Evolutionary conservation across 495 filamentous ascomycete genomes (phyloP), one percentile per base, ranked within the genome.

Genomic region (Collariella sp.): DNA sequence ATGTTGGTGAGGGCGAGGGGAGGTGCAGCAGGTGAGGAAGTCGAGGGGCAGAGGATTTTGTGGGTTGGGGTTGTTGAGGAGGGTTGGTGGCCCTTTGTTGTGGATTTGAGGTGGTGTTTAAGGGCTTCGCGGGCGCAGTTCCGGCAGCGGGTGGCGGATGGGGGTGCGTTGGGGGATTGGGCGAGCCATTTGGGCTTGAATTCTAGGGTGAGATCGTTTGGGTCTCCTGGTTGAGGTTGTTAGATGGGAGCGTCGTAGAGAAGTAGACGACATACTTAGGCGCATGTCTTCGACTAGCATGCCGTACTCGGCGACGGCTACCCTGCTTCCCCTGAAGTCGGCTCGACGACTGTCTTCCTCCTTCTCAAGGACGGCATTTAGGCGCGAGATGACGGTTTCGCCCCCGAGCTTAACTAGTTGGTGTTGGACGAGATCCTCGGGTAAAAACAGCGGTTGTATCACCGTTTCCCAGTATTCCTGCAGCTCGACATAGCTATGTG

Each of bases 161-260:
- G 6, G 1, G 89, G 90, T 0, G 91, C 91, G 22, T 80, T 82
- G 1, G 87, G 88, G 0, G 88, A 93, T 58, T 91, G 91, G 6
- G 76, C 64, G 1, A 96, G 80, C 93, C 93, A 98, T 68, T 98
- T 98, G 6, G 91, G 89, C 62, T 98, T 98, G 60, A 97, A 82
- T 67, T 98, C 88, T 20, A 89, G 70, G 0, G 83, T 62, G 0
- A 75, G 68, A 18, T 79, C 72, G 18, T 59, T 68, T 11, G 58
- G 58, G 6, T 62, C 31, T 7, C 70, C 60, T 67, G 20, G n/a
- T 20, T 10, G 41, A 24, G 33, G 18, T 19, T 46, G 48, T 51
- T 42, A 43, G 31, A 13, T 11, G 39, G 20, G 42, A 26, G 13
- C 16, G 19, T 12, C 13, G 22, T 26, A 19, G 31, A 35, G 5